A percentile compares a stretch with the other conserved stretches of the same genome.
Evolutionary conservation across 2,329 filamentous ascomycete species (phyloP).

Genomic region (Orbilia oligospora): DNA sequence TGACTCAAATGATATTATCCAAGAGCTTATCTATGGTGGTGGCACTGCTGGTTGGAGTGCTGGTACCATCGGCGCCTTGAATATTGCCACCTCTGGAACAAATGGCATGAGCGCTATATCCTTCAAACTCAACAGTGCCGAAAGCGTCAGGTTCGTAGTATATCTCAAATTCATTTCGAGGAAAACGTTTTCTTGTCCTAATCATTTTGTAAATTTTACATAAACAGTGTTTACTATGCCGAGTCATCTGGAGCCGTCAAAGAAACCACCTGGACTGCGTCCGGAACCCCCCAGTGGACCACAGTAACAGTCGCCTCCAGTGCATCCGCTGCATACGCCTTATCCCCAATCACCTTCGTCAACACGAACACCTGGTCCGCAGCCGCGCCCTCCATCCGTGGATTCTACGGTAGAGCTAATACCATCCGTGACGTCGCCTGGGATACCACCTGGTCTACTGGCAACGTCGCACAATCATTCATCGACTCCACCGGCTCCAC

Average conservation of each 20-base stretch:
- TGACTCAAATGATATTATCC: conserved; percentile 22
- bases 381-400: conserved; percentile 9
- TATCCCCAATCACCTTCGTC: conserved; percentile 41
- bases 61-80: conserved; percentile 16
- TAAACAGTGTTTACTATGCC: conserved; percentile 32
- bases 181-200: not conserved
- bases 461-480: conserved; percentile 17
- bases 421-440: conserved; percentile 31
- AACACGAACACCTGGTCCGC: conserved; percentile 43
- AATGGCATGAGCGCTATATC: conserved; percentile 43
- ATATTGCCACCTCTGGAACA: conserved; percentile 6
- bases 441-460: conserved; percentile 31
- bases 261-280: conserved; percentile 35
- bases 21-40: conserved; percentile 31
- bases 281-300: conserved; percentile 21
- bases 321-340: not conserved
- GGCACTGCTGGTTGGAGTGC: conserved; percentile 17
- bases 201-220: not conserved
- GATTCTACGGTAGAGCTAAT: conserved; percentile 21
- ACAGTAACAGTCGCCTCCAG: conserved; percentile 3
- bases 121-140: conserved; percentile 24
- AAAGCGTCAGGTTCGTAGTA: conserved; percentile 40
- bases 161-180: not conserved
- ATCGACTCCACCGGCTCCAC: conserved; percentile 10
- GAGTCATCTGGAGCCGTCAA: conserved; percentile 8